A percentile compares a stretch with the other conserved stretches of the same genome.
Conservation (phyloP, 2,329 filamentous ascomycete species). For the Fusarium chuoi region DNA sequence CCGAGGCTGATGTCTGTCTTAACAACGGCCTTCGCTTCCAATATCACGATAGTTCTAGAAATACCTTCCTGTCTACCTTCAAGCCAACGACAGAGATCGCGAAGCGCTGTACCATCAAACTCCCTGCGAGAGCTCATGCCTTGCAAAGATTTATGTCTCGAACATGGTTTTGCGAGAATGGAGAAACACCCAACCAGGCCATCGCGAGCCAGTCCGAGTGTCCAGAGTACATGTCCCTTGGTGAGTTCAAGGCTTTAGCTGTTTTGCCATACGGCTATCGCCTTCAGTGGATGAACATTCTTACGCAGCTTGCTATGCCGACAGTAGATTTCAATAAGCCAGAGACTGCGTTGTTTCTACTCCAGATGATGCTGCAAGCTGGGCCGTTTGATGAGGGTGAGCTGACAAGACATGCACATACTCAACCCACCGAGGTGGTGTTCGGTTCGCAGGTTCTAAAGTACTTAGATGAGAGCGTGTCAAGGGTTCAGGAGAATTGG, state of each 20-base stretch:
- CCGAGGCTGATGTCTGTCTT: slow-evolving; percentile 31
- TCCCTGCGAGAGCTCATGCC: slow-evolving; percentile 10
- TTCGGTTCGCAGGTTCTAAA: slow-evolving; percentile 18
- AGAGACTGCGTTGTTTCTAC: slow-evolving; percentile 28
- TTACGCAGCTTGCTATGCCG: slow-evolving; percentile 37
- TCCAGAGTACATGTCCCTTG: slow-evolving; percentile 58
- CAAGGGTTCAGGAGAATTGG: slow-evolving; percentile 36
- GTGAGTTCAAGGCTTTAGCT: slow-evolving; percentile 61
- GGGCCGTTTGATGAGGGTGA: neutral
- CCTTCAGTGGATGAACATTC: slow-evolving; percentile 37
- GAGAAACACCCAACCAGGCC: slow-evolving; percentile 58
- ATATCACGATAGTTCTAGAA: slow-evolving; percentile 21
- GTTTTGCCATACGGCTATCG: slow-evolving; percentile 24
- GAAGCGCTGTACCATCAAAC: slow-evolving; percentile 21
- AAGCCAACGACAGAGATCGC: neutral
- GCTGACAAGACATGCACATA: slow-evolving; percentile 3
- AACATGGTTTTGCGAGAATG: neutral
- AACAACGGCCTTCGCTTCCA: slow-evolving; percentile 38
- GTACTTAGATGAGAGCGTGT: neutral
- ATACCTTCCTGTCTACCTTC: neutral
- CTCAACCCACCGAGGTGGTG: neutral
- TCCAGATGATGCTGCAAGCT: slow-evolving; percentile 38
- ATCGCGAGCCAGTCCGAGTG: slow-evolving; percentile 61
- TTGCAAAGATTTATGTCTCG: slow-evolving; percentile 31
- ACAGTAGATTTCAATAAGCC: slow-evolving; percentile 39